These are phyloP conservation scores for Gossypium herbaceum DNA, from an alignment of 345 rosid species.

Conservation along the genomic window DNA sequence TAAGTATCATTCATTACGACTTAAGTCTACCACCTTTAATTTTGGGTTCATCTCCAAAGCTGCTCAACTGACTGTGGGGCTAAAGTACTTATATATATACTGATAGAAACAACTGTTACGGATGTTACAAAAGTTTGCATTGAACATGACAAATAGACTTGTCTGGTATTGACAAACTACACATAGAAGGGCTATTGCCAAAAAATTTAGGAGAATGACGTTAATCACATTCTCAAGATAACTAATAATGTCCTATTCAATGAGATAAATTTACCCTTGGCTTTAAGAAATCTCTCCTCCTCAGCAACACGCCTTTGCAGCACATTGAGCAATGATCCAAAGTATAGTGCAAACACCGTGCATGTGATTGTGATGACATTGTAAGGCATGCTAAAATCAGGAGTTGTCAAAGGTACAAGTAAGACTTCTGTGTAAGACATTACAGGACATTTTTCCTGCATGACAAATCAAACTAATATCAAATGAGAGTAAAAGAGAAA, in stretches of 20 bases:
- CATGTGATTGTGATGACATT: slow-evolving; percentile 95
- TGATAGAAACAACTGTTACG: background rate
- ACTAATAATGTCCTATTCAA: background rate
- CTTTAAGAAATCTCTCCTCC: slow-evolving; percentile 75
- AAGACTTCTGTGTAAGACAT: slow-evolving; percentile 84
- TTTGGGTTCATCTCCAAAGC: background rate
- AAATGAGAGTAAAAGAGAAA: slow-evolving; percentile 3
- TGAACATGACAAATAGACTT: slow-evolving; percentile 6
- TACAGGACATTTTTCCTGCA: slow-evolving; percentile 64
- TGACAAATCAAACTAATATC: slow-evolving; percentile 16
- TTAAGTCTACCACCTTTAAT: background rate
- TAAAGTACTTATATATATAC: background rate
- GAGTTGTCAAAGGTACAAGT: slow-evolving; percentile 87
- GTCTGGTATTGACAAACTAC: background rate
- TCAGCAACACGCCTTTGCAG: slow-evolving; percentile 64
- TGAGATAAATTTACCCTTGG: slow-evolving; percentile 46
- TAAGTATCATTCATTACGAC: background rate
- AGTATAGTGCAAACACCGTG: slow-evolving; percentile 78
- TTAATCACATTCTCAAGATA: background rate
- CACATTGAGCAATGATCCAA: slow-evolving; percentile 86
- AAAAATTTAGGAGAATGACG: background rate
- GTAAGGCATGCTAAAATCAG: slow-evolving; percentile 99
- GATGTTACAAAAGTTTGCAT: slow-evolving; percentile 7
- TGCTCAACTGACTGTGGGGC: background rate
- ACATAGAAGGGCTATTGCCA: background rate